Evolutionary conservation across 768 basidiomycete genomes (phyloP).

Genomic region (Tubosaeta sp.): DNA sequence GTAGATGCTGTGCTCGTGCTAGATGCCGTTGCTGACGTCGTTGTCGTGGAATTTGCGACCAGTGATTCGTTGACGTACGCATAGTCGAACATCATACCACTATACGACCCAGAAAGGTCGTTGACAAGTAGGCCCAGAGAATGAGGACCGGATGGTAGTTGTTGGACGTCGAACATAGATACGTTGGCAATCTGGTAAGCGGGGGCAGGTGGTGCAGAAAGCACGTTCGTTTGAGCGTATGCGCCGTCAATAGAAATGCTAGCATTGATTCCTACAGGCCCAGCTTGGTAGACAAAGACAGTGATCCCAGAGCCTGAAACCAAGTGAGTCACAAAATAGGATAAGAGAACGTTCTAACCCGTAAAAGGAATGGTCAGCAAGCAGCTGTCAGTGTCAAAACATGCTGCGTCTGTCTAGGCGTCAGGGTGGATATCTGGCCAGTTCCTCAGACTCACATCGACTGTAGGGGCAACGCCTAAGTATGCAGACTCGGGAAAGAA

Average conservation of each 20-base stretch:
- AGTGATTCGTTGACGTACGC: conserved; percentile 18
- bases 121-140: conserved; percentile 10
- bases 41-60: conserved; percentile 7
- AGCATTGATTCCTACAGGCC: conserved; percentile 19
- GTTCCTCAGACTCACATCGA: conserved; percentile 12
- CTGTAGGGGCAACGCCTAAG: conserved; percentile 10
- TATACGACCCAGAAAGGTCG: conserved; percentile 20
- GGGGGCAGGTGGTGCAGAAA: conserved; percentile 17
- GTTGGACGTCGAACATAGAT: conserved; percentile 23
- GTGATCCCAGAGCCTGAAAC: conserved; percentile 20
- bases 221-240: conserved; percentile 10
- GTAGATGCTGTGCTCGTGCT: conserved; percentile 3
- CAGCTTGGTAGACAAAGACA: conserved; percentile 22
- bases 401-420: conserved; percentile 15
- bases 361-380: conserved; percentile 21
- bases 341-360: conserved; percentile 8
- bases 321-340: neutral
- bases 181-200: conserved; percentile 19
- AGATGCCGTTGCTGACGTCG: neutral
- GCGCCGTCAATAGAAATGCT: conserved; percentile 15
- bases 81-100: conserved; percentile 25
- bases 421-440: neutral
- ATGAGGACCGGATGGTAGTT: conserved; percentile 14
- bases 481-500: neutral
- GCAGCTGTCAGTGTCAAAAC: conserved; percentile 15